Evolutionary conservation across 2,329 filamentous ascomycete genomes (phyloP).

Genomic region (Penicillium palitans): DNA sequence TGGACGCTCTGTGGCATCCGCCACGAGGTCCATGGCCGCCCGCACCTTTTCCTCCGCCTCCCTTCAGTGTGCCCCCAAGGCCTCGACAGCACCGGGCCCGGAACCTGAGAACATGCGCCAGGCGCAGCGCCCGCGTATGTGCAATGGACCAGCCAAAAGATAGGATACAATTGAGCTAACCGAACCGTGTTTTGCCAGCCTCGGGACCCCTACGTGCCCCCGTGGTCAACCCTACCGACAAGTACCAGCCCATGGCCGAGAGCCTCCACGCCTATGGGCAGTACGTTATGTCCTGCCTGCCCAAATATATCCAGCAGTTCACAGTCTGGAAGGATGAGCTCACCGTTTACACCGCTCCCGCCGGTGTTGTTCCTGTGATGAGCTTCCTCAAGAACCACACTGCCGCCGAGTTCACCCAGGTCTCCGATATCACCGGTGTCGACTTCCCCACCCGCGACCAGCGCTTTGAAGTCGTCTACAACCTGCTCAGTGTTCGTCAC

Average conservation of each 20-base stretch:
- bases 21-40: conserved; percentile 35
- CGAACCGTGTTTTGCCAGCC: conserved; percentile 34
- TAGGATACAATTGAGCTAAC: conserved; percentile 18
- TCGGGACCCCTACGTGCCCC: conserved; percentile 69
- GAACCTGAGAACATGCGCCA: conserved; percentile 67
- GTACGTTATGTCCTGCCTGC: conserved; percentile 93
- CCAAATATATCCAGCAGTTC: conserved; percentile 98
- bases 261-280: conserved; percentile 91
- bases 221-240: conserved; percentile 88
- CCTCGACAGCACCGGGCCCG: conserved; percentile 56
- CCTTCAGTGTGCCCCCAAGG: conserved; percentile 47
- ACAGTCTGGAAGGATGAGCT: conserved; percentile 99
- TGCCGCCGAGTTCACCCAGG: conserved; percentile 90
- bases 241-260: conserved; percentile 83
- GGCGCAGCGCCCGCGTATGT: conserved; percentile 54
- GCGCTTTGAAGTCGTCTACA: conserved; percentile 98
- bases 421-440: conserved; percentile 88
- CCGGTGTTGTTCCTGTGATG: conserved; percentile 87
- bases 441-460: conserved; percentile 95
- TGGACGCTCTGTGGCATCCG: conserved; percentile 41
- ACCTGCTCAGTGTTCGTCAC: conserved; percentile 90
- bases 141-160: conserved; percentile 1
- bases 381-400: conserved; percentile 97
- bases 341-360: conserved; percentile 85
- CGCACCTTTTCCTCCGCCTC: conserved; percentile 44